phyloP scores from a whole-genome alignment of 1,284 basidiomycete species.

The Spongiforma sp. region DNA sequence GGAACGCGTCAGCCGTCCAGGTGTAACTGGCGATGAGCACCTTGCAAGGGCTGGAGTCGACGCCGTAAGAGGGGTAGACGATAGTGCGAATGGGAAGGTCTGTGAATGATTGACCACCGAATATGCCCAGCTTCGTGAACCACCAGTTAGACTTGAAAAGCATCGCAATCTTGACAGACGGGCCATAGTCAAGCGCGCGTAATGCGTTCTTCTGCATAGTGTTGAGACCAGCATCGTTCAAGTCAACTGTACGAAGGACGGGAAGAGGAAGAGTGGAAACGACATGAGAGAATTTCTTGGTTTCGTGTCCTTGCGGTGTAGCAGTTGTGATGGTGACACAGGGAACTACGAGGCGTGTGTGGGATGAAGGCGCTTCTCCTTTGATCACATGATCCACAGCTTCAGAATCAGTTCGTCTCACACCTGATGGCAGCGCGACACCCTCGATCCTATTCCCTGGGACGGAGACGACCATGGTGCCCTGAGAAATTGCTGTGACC shows the following conservation, averaged over 20 bases:
- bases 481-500: constrained; percentile 15
- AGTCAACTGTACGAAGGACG: constrained; percentile 16
- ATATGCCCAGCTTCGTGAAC: constrained; percentile 27
- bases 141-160: constrained; percentile 43
- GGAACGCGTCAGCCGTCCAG: background rate
- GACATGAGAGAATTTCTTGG: constrained; percentile 16
- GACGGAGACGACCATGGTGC: no score
- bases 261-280: constrained; percentile 24
- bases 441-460: background rate
- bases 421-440: background rate
- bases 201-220: constrained; percentile 22
- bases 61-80: constrained; percentile 43
- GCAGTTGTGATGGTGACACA: constrained; percentile 12
- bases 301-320: constrained; percentile 3
- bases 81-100: constrained; percentile 40
- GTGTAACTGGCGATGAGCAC: constrained; percentile 22
- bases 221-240: constrained; percentile 12
- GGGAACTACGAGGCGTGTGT: background rate
- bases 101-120: constrained; percentile 40
- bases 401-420: background rate
- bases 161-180: constrained; percentile 41
- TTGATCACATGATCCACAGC: constrained; percentile 1
- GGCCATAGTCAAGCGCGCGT: constrained; percentile 1
- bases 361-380: background rate
- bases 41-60: constrained; percentile 25